Evolutionary conservation across 2,329 filamentous ascomycete species (phyloP), one percentile per base, ranked within the genome.

Genomic region (Tolypocladium album): DNA sequence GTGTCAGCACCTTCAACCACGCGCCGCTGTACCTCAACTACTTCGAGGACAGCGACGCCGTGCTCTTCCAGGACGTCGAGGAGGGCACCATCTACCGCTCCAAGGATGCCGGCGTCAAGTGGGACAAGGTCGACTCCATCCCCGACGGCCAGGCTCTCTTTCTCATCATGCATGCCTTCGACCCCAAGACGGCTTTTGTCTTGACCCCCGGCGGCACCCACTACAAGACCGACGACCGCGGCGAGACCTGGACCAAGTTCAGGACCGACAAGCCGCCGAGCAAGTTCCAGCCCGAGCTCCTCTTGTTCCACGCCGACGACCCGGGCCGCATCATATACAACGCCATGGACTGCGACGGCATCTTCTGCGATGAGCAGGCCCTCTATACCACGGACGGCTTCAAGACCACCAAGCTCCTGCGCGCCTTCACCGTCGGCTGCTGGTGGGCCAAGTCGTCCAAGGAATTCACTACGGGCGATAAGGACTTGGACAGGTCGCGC

Each of bases 351-450:
- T 92, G 89, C 70, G 75, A 81, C 22, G 79, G 82, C 53, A 78
- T 84, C 34, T 82, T 83, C 67, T 91, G 88, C 72, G 77, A 82
- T 62, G 84, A 88, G 68, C 74, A 82, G 61, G 77, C 83, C 59
- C 78, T 80, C 69, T 97, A 96, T 72, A 97, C 94, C 3, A 86
- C 82, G 17, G 88, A 97, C 73, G 90, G 90, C 64, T 99, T 99
- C 77, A 80, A 88, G 64, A 82, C 82, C 6, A 82, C 85, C 58
- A 82, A 88, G 65, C 74, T 80, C 7, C 79, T 97, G 61, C 82
- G 88, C 58, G 78, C 82, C 50, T 82, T 86, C 65, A 89, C 89
- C 2, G 79, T 84, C 56, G 87, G 88, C 62, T 99, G 94, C 72
- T 85, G 88, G 72, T 99, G 93, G 91, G 93, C 94, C 58, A 90